These are phyloP conservation scores for Phaseolus lunatus DNA, from an alignment of 306 rosid genomes.

Conservation along the genomic window DNA sequence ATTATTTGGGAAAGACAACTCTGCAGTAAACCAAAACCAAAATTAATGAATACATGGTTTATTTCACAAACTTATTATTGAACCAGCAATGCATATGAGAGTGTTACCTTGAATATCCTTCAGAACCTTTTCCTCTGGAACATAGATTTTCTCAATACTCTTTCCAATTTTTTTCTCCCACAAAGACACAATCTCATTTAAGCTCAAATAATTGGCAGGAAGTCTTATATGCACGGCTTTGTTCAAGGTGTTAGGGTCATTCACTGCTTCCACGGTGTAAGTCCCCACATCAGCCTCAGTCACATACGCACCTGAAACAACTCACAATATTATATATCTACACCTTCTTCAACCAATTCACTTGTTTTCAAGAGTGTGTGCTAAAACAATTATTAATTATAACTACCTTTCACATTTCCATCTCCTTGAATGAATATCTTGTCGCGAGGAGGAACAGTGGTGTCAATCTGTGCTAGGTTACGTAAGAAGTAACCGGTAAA, in stretches of 20 bases:
- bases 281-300: constrained; percentile 53
- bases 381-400: not conserved
- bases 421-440: constrained; percentile 55
- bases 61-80: not conserved
- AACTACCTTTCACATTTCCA: constrained; percentile 55
- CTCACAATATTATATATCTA: not conserved
- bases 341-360: not conserved
- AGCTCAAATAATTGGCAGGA: constrained; percentile 47
- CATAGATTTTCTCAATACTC: constrained; percentile 41
- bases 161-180: constrained; percentile 63
- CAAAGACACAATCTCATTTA: constrained; percentile 47
- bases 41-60: not conserved
- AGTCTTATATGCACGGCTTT: constrained; percentile 51
- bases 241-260: constrained; percentile 61
- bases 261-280: constrained; percentile 52
- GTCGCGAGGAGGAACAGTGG: constrained; percentile 52
- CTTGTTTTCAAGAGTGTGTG: no score
- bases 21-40: constrained; percentile 31
- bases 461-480: constrained; percentile 42
- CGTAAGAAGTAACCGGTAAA: constrained; percentile 48
- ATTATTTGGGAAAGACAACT: constrained; percentile 45
- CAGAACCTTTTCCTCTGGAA: constrained; percentile 39
- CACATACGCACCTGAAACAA: constrained; percentile 42
- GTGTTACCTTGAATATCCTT: constrained; percentile 36
- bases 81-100: not conserved